These are phyloP conservation scores for Gossypium laxum DNA, from an alignment of 441 rosid species.

Conservation along the genomic window DNA sequence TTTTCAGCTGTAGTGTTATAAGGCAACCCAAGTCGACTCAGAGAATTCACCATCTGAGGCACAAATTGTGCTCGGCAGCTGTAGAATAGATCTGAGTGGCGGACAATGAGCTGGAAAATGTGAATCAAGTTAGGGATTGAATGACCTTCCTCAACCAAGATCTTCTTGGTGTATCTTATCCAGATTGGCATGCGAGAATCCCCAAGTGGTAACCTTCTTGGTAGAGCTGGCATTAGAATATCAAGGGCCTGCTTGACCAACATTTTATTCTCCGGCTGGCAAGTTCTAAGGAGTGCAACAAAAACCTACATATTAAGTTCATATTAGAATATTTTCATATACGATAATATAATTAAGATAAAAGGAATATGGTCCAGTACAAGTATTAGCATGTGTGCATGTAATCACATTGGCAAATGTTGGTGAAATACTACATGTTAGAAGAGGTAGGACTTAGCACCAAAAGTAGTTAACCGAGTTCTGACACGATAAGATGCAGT, in stretches of 20 bases:
- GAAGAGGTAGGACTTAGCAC: not conserved
- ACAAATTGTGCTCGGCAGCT: constrained; percentile 99
- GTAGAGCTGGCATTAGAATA: constrained; percentile 95
- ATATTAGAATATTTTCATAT: not conserved
- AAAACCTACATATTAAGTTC: constrained; percentile 61
- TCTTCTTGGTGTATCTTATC: constrained; percentile 93
- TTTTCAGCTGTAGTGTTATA: constrained; percentile 82
- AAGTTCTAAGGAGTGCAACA: constrained; percentile 95
- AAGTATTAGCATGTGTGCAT: not conserved
- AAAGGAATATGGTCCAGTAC: not conserved
- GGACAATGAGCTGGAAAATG: constrained; percentile 91
- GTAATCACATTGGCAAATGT: not conserved
- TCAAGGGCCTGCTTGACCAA: constrained; percentile 98
- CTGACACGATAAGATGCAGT: not conserved
- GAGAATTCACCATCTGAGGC: constrained; percentile 99
- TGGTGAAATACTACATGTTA: not conserved
- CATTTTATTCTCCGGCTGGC: constrained; percentile 93
- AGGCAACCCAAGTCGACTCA: constrained; percentile 95
- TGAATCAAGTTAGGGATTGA: constrained; percentile 91
- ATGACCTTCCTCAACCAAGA: constrained; percentile 96
- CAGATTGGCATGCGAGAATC: constrained; percentile 98
- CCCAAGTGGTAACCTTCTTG: constrained; percentile 83
- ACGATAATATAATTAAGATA: not conserved
- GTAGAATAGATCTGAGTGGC: constrained; percentile 90
- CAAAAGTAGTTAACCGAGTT: not conserved